Percentiles rank a stretch among this genome's conserved stretches.
Conservation (phyloP, 2,329 filamentous ascomycete species). For the Fusarium cyanostomum region DNA sequence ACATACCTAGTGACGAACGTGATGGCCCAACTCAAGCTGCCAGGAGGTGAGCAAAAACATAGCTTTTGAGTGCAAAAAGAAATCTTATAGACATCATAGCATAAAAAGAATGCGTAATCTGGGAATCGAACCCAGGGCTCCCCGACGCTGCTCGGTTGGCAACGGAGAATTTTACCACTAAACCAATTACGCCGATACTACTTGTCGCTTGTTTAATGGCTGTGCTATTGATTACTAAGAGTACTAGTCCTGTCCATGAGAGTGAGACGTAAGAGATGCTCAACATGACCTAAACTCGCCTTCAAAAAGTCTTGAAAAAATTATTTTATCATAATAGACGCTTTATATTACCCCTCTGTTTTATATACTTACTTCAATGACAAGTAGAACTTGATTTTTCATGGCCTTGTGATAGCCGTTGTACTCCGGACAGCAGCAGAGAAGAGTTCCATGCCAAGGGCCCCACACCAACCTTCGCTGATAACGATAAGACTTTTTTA, state of each 20-base stretch:
- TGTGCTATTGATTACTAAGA: not conserved
- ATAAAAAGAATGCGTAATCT: conserved; percentile 9
- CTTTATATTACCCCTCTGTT: too few relatives aligned
- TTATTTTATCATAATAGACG: too few relatives aligned
- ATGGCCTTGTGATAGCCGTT: too few relatives aligned
- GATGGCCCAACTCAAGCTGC: too few relatives aligned
- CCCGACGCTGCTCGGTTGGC: conserved; percentile 14
- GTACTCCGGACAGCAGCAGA: too few relatives aligned
- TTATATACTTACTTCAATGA: too few relatives aligned
- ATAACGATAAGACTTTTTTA: conserved; percentile 45
- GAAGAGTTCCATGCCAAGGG: not conserved
- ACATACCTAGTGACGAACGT: too few relatives aligned
- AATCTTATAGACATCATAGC: not conserved
- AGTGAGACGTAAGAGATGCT: too few relatives aligned
- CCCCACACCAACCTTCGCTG: conserved; percentile 21
- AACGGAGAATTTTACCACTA: conserved; percentile 14
- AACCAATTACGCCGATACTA: not conserved
- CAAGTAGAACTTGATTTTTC: too few relatives aligned
- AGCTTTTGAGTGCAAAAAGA: not conserved
- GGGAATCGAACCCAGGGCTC: conserved; percentile 23
- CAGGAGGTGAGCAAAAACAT: not conserved
- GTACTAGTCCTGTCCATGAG: too few relatives aligned
- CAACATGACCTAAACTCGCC: too few relatives aligned
- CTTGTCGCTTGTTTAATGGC: not conserved
- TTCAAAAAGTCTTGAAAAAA: too few relatives aligned